A percentile compares a stretch with the other conserved stretches of the same genome.
These are phyloP conservation scores for Colletotrichum filicis DNA, from an alignment of 2,329 filamentous ascomycete species.

Conservation along the genomic window DNA sequence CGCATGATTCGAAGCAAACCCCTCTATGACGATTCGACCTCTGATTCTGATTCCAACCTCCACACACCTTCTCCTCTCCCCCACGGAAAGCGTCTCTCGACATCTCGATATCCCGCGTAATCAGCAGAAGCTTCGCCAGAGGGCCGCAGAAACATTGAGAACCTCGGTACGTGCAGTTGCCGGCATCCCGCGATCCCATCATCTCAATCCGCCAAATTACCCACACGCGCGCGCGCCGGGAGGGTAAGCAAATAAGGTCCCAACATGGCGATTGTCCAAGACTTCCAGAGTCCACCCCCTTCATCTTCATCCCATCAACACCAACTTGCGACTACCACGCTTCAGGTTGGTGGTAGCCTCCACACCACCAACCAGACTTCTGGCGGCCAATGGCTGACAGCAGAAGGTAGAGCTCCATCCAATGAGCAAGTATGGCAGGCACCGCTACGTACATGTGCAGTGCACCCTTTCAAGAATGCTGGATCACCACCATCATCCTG, in stretches of 20 bases:
- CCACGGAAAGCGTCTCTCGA: not conserved
- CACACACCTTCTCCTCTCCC: not conserved
- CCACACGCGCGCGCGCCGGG: not conserved
- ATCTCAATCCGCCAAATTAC: not conserved
- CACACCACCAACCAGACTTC: constrained; percentile 12
- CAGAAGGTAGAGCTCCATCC: not conserved
- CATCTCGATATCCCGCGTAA: not conserved
- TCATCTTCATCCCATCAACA: not conserved
- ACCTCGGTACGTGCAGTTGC: not conserved
- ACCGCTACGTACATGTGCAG: not conserved
- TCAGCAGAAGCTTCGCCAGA: not conserved
- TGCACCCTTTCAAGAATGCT: not conserved
- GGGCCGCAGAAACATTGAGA: not conserved
- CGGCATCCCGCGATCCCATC: not conserved
- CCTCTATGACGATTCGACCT: not conserved
- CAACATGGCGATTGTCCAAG: not conserved
- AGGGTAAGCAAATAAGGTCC: not conserved
- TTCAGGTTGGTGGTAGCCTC: constrained; percentile 4
- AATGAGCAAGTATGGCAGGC: not conserved
- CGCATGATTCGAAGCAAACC: not conserved
- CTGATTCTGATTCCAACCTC: not conserved
- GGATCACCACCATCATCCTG: not conserved
- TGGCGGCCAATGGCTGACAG: not conserved
- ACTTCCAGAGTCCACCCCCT: not conserved
- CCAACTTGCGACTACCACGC: not conserved